Conservation (phyloP, 139 green algal genomes). For the Closterium sp. region DNA sequence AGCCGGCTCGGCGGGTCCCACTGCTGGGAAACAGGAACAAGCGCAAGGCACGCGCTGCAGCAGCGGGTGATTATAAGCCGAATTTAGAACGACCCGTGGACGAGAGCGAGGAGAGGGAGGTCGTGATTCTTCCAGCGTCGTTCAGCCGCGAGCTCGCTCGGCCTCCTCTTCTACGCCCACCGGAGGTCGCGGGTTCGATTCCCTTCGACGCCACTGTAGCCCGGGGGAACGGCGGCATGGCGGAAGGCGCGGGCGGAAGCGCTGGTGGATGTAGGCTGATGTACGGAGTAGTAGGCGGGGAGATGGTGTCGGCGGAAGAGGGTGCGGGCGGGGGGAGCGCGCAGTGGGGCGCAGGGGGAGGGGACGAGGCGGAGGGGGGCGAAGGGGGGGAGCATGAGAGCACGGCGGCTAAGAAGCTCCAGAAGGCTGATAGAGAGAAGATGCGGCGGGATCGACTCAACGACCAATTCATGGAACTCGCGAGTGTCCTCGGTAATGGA, state of each 20-base stretch:
- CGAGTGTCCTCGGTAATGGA: slow-evolving; percentile 15
- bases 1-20: not conserved
- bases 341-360: not conserved
- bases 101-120: not conserved
- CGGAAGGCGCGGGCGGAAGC: not conserved
- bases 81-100: not conserved
- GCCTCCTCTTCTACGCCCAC: not conserved
- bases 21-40: not conserved
- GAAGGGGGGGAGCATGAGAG: not conserved
- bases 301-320: not conserved
- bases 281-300: not conserved
- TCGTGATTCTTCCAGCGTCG: not conserved
- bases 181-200: not conserved
- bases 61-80: not conserved
- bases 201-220: not conserved
- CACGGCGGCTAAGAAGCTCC: slow-evolving; percentile 8
- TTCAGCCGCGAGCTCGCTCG: not conserved
- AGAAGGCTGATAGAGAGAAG: slow-evolving; percentile 47
- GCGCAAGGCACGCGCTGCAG: not conserved
- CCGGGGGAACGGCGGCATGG: not conserved
- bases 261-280: not conserved
- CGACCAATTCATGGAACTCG: slow-evolving; percentile 41
- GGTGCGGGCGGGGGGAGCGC: not conserved
- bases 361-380: not conserved
- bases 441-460: slow-evolving; percentile 43